These are phyloP conservation scores for grape (Vitis vinifera) DNA, from an alignment of 164 flowering plant species.

Conservation along the genomic window DNA sequence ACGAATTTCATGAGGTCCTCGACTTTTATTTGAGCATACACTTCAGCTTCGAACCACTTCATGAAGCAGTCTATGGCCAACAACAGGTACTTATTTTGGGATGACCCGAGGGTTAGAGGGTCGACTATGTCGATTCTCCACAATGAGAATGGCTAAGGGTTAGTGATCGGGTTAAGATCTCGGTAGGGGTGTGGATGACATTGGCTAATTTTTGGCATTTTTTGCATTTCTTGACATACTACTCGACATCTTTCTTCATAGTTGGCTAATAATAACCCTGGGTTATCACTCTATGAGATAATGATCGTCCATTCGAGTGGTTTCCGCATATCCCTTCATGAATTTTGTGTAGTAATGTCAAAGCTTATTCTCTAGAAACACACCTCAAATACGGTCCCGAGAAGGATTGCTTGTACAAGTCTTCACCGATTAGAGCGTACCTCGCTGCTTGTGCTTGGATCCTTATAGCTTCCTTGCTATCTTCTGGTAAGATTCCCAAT, in stretches of 20 bases:
- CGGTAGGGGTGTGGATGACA: neutral
- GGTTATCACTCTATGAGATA: neutral
- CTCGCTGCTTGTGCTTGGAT: no score
- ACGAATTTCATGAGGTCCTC: no score
- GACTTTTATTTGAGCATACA: no score
- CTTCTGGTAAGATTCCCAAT: no score
- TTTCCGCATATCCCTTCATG: neutral
- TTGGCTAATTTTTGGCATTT: neutral
- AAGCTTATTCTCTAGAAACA: no score
- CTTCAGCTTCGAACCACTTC: neutral
- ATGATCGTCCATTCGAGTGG: neutral
- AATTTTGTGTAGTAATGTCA: neutral
- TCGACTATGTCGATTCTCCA: neutral
- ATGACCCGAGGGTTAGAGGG: neutral
- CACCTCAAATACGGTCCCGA: no score
- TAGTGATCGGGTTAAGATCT: neutral
- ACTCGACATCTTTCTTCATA: neutral
- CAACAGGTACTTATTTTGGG: neutral
- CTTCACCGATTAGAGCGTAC: no score
- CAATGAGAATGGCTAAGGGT: neutral
- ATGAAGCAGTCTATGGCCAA: neutral
- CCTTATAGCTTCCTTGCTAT: no score
- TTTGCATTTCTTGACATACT: neutral
- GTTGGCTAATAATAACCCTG: neutral
- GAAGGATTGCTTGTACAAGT: no score